Conservation (phyloP, 169 alveolate genomes). For the Cryptosporidium tyzzeri region DNA sequence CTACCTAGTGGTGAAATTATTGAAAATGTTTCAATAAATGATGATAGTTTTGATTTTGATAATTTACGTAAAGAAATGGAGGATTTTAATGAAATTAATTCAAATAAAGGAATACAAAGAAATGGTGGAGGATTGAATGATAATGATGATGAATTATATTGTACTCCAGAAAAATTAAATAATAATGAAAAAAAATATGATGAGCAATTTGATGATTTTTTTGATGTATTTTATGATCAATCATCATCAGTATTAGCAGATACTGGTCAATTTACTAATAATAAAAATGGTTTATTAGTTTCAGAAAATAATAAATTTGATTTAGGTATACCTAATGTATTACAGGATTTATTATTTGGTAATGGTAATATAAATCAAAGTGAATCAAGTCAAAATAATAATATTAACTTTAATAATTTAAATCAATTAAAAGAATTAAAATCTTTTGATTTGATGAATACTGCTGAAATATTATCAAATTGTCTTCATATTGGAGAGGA, state of each 20-base stretch:
- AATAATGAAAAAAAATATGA: constrained; percentile 1
- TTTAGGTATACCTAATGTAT: constrained; percentile 38
- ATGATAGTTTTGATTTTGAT: constrained; percentile 33
- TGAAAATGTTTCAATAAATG: constrained; percentile 26
- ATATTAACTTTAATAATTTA: not conserved
- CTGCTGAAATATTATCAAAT: not conserved
- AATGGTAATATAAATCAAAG: not conserved
- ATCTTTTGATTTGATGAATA: constrained; percentile 29
- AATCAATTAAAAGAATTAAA: constrained; percentile 8
- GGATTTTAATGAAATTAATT: not conserved
- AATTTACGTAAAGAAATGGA: constrained; percentile 17
- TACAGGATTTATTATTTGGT: constrained; percentile 57
- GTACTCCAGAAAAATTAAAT: too few relatives aligned
- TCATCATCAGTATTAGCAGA: constrained; percentile 39
- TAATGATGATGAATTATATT: constrained; percentile 4
- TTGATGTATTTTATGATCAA: constrained; percentile 71
- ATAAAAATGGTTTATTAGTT: constrained; percentile 11
- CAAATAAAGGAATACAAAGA: not conserved
- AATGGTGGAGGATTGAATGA: not conserved
- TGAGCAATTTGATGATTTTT: constrained; percentile 67
- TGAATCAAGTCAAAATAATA: not conserved
- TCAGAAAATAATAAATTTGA: constrained; percentile 42
- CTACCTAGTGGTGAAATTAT: constrained; percentile 56
- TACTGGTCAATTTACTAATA: constrained; percentile 33
- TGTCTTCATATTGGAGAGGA: constrained; percentile 36